A percentile compares a stretch with the other conserved stretches of the same genome.
phyloP scores from a whole-genome alignment of 192 early-diverging fungal genomes.

The Umbelopsis ramanniana region DNA sequence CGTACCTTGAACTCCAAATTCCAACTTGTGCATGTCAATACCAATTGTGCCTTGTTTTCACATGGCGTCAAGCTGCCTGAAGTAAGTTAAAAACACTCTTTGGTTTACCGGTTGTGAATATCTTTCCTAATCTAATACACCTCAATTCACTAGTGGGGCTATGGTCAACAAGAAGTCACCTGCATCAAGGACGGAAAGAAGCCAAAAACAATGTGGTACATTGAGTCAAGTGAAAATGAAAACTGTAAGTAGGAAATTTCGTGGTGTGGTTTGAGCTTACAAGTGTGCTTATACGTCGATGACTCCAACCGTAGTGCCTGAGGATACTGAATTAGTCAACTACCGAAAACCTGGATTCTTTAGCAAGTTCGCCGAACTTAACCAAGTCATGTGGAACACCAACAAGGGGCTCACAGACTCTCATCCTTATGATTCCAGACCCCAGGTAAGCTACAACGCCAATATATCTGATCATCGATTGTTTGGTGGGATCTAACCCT shows the following conservation, averaged over 20 bases:
- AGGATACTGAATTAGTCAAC: conserved; percentile 61
- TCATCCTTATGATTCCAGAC: conserved; percentile 95
- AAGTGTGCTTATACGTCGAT: not conserved
- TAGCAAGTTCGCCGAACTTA: conserved; percentile 88
- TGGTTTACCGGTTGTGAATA: too few relatives aligned
- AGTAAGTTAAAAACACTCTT: not conserved
- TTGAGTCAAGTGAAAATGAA: conserved; percentile 68
- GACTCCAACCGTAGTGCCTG: conserved; percentile 53
- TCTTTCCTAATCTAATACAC: too few relatives aligned
- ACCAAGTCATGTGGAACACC: conserved; percentile 89
- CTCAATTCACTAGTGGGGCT: conserved; percentile 68
- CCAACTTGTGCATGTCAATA: conserved; percentile 74
- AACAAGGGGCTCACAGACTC: conserved; percentile 90
- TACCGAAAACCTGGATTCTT: conserved; percentile 77
- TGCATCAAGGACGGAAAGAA: conserved; percentile 85
- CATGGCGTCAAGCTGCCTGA: conserved; percentile 83
- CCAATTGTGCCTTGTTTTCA: conserved; percentile 86
- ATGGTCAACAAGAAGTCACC: conserved; percentile 93
- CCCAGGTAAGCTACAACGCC: conserved; percentile 48
- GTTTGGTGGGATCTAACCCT: not conserved
- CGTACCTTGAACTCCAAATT: conserved; percentile 77
- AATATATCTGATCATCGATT: not conserved
- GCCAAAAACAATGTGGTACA: conserved; percentile 77
- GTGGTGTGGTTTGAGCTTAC: not conserved
- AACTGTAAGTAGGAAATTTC: not conserved